phyloP scores from a whole-genome alignment of 2,329 filamentous ascomycete species.

The Stagonosporopsis chrysanthemi region DNA sequence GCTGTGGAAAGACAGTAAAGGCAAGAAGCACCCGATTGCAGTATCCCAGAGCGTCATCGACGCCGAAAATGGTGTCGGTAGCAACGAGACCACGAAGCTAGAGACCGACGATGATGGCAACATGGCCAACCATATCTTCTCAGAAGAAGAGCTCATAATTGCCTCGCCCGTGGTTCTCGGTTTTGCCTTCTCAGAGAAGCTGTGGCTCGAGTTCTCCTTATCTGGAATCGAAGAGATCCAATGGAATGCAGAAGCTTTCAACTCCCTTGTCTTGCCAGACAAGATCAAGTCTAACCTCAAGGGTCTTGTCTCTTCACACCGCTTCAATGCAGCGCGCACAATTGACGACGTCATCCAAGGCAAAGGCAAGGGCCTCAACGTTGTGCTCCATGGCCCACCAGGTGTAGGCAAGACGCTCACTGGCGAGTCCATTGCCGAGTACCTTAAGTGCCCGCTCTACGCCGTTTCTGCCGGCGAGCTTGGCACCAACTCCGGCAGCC shows the following conservation, averaged over 20 bases:
- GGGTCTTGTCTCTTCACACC: slow-evolving; percentile 83
- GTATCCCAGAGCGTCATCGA: slow-evolving; percentile 54
- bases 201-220: slow-evolving; percentile 88
- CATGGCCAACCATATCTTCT: slow-evolving; percentile 64
- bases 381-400: slow-evolving; percentile 78
- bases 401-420: slow-evolving; percentile 91
- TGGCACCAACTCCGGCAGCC: slow-evolving; percentile 72
- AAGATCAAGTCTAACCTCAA: slow-evolving; percentile 72
- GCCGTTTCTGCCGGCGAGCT: slow-evolving; percentile 84
- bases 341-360: slow-evolving; percentile 77
- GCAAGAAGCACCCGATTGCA: slow-evolving; percentile 60
- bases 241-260: slow-evolving; percentile 85
- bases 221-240: slow-evolving; percentile 80
- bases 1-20: slow-evolving; percentile 57
- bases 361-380: slow-evolving; percentile 85
- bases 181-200: slow-evolving; percentile 86
- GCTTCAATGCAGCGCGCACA: slow-evolving; percentile 79
- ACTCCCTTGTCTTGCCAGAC: slow-evolving; percentile 75
- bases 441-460: slow-evolving; percentile 82
- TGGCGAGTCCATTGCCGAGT: slow-evolving; percentile 83
- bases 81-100: slow-evolving; percentile 49
- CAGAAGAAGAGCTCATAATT: slow-evolving; percentile 83
- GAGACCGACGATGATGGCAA: slow-evolving; percentile 56
- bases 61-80: slow-evolving; percentile 60
- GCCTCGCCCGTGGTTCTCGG: slow-evolving; percentile 85